A percentile compares a stretch with the other conserved stretches of the same genome.
These are phyloP conservation scores for Pythium rishiriense DNA, from an alignment of 352 stramenopile genomes.

Conservation along the genomic window DNA sequence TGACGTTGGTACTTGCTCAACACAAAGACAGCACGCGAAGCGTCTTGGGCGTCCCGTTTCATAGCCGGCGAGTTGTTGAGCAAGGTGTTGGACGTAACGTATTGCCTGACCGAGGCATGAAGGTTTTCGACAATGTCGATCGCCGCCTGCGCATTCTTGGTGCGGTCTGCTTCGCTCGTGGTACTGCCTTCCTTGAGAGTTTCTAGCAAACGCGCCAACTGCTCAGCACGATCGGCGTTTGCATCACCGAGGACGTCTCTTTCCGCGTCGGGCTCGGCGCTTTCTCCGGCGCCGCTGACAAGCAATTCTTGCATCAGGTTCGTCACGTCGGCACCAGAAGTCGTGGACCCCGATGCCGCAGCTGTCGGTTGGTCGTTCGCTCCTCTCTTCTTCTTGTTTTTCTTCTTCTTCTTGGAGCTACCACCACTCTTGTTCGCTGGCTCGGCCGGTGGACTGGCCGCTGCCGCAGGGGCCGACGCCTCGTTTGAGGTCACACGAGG, in stretches of 20 bases:
- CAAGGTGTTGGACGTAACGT: background rate
- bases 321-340: background rate
- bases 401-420: slow-evolving; percentile 5
- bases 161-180: background rate
- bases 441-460: background rate
- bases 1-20: slow-evolving; percentile 15
- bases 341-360: background rate
- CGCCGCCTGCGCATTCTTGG: background rate
- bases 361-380: background rate
- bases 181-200: background rate
- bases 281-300: background rate
- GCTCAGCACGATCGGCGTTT: background rate
- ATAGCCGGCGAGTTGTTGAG: background rate
- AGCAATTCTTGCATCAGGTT: slow-evolving; percentile 3
- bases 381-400: slow-evolving; percentile 9
- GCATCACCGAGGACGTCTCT: background rate
- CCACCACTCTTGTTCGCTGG: background rate
- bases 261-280: background rate
- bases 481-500: background rate
- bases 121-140: slow-evolving; percentile 9
- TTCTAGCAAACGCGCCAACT: background rate
- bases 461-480: background rate
- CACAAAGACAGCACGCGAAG: slow-evolving; percentile 3
- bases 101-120: background rate
- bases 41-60: background rate